A percentile compares a stretch with the other conserved stretches of the same genome.
These are phyloP conservation scores for Starmera pachycereana DNA, from an alignment of 805 yeast species.

Conservation along the genomic window DNA sequence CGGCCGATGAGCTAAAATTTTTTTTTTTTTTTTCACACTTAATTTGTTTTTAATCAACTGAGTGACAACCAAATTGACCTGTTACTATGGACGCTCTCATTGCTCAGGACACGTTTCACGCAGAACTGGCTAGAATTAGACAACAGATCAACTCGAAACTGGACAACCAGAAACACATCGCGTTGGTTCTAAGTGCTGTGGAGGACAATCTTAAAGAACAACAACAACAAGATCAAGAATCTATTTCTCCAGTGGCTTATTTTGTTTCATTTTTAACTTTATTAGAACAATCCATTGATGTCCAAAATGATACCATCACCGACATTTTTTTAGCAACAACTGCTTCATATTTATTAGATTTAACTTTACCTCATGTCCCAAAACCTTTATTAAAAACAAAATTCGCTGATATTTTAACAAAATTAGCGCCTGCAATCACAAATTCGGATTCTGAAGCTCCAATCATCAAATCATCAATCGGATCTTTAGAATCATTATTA, in stretches of 20 bases:
- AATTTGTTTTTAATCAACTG: too few species aligned
- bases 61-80: too few species aligned
- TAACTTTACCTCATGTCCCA: constrained; percentile 68
- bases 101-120: too few species aligned
- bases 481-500: constrained; percentile 71
- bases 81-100: too few species aligned
- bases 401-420: constrained; percentile 68
- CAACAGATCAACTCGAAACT: constrained; percentile 67
- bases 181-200: constrained; percentile 75
- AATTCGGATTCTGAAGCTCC: constrained; percentile 67
- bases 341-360: constrained; percentile 71
- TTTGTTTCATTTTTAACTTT: constrained; percentile 76
- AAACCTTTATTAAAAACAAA: constrained; percentile 58
- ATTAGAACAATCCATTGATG: constrained; percentile 57
- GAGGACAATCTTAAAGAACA: constrained; percentile 79
- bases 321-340: constrained; percentile 63
- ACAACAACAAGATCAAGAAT: constrained; percentile 30
- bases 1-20: constrained; percentile 1
- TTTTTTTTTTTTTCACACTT: background rate
- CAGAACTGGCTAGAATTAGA: constrained; percentile 32
- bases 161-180: constrained; percentile 78
- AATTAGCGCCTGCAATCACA: constrained; percentile 73
- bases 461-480: constrained; percentile 70
- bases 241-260: constrained; percentile 66
- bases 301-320: constrained; percentile 35